A percentile compares a stretch with the other conserved stretches of the same genome.
phyloP scores from a whole-genome alignment of 2,329 filamentous ascomycete species.

The Cryphonectria naterciae region DNA sequence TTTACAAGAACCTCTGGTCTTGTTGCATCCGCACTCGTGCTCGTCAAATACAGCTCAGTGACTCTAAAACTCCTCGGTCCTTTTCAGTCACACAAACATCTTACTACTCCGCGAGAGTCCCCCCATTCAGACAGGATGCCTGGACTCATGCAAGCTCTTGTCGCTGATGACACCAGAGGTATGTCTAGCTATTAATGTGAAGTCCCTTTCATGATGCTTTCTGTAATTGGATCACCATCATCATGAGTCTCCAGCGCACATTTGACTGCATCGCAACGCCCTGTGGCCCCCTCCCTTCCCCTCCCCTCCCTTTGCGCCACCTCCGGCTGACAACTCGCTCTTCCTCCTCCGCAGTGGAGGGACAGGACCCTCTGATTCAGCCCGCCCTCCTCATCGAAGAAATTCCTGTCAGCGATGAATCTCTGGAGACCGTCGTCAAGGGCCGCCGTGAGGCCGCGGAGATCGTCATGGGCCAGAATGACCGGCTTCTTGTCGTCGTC shows the following conservation, averaged over 20 bases:
- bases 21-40: conserved; percentile 5
- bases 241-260: conserved; percentile 9
- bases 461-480: conserved; percentile 78
- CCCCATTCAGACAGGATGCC: conserved; percentile 41
- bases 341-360: conserved; percentile 67
- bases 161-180: conserved; percentile 50
- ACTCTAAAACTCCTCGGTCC: background rate
- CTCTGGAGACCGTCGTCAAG: conserved; percentile 70
- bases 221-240: background rate
- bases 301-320: background rate
- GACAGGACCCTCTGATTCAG: conserved; percentile 91
- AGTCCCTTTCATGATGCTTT: background rate
- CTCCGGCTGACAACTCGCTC: conserved; percentile 35
- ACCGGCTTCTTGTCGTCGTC: conserved; percentile 91
- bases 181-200: conserved; percentile 19
- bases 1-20: conserved; percentile 6
- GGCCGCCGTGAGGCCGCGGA: conserved; percentile 70
- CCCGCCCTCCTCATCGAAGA: conserved; percentile 86
- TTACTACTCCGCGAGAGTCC: conserved; percentile 12
- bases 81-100: conserved; percentile 16
- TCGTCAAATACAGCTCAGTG: conserved; percentile 14
- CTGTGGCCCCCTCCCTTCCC: background rate
- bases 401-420: conserved; percentile 70
- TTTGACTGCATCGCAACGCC: background rate
- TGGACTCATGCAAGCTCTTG: conserved; percentile 44